Evolutionary conservation across 192 early-diverging fungal species (phyloP).

Genomic region (Coemansia interrupta): DNA sequence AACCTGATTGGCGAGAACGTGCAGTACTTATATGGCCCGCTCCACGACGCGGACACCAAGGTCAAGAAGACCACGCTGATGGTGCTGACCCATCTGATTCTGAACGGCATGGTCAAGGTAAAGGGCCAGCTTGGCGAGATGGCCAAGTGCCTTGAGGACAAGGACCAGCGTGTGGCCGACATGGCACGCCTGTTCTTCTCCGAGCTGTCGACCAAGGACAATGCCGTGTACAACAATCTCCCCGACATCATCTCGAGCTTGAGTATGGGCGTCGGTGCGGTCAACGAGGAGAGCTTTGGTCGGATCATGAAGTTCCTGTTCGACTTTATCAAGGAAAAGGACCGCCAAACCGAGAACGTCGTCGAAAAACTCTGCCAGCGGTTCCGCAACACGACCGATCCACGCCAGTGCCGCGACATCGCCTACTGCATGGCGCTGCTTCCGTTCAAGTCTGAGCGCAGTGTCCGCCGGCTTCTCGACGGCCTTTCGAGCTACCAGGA

Average conservation of each 20-base stretch:
- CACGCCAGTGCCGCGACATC: conserved; percentile 84
- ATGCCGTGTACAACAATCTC: conserved; percentile 98
- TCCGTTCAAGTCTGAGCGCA: conserved; percentile 83
- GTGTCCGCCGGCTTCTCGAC: conserved; percentile 80
- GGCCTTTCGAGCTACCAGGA: conserved; percentile 82
- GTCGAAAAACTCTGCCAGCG: conserved; percentile 95
- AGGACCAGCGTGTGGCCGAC: conserved; percentile 83
- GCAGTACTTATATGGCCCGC: conserved; percentile 86
- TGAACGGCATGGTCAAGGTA: conserved; percentile 99
- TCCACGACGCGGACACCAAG: conserved; percentile 71
- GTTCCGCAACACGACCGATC: conserved; percentile 75
- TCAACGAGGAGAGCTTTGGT: conserved; percentile 79
- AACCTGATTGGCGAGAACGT: conserved; percentile 96
- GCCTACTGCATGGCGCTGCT: conserved; percentile 86
- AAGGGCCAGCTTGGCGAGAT: conserved; percentile 98
- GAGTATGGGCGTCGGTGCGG: conserved; percentile 60
- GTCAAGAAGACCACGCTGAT: conserved; percentile 98
- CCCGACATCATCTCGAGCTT: conserved; percentile 97
- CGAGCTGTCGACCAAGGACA: conserved; percentile 93
- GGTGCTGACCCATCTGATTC: conserved; percentile 95
- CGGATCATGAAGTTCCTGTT: conserved; percentile 95
- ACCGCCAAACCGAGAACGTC: conserved; percentile 90
- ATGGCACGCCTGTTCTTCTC: conserved; percentile 94
- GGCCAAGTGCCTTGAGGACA: conserved; percentile 93
- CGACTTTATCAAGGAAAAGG: conserved; percentile 88